Evolutionary conservation across 495 filamentous ascomycete species (phyloP), one percentile per base, ranked within the genome.

Genomic region (Podospora tetraspora): DNA sequence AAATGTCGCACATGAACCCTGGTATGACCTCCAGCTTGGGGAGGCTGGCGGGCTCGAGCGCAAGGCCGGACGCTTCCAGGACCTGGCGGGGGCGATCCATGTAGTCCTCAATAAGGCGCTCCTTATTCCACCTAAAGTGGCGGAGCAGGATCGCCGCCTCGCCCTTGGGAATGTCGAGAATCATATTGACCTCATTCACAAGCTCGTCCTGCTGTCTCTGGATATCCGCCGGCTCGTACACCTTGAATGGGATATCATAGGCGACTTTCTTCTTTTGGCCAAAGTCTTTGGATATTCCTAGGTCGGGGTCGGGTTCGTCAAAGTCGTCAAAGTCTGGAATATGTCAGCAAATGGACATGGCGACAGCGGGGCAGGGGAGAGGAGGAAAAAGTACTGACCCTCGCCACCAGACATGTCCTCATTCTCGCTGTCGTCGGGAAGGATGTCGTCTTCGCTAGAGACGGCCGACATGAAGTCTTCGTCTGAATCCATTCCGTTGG

Each of bases 41-140:
- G 21, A 82, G 83, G 10, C 82, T 79, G n/a, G 83, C 77, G n/a
- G 84, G 83, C 61, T 81, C 86, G 29, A 87, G 84, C 22, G 91
- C 90, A 37, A 99, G 81, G 6, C 95, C 95, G 13, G 94, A 92
- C 60, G 88, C 88, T 72, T 97, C 93, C n/a, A 97, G 79, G 0
- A 93, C 88, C 74, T 88, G 80, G 11, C 90, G 85, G 19, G 89
- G 87, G 59, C 82, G 83, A 63, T 98, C 94, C 93, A 98, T 97
- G 74, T 97, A 98, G 57, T 90, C 87, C 69, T 98, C 95, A 34
- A 98, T 94, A 69, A 99, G 78, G 37, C 91, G 87, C 75, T 99
- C 95, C 75, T 96, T 94, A 77, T 97, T 97, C 95, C 95, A 99
- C 72, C 92, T 86, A 60, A 90, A 90, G 76, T 92, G 87, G 61